Conservation (phyloP, 345 rosid genomes). For the Pistacia vera region DNA sequence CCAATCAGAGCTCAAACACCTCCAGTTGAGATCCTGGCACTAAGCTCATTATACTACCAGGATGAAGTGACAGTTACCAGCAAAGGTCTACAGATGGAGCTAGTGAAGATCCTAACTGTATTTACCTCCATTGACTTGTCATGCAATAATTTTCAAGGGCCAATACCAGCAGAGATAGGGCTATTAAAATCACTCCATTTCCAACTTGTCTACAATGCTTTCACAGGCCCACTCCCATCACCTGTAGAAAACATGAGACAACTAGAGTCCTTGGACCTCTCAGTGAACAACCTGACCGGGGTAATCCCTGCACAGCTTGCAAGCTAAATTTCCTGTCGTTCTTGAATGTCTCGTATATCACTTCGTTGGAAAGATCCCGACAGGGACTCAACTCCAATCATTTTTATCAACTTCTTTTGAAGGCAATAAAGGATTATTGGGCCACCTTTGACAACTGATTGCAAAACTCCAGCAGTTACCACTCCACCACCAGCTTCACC, state of each 20-base stretch:
- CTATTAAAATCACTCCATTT: conserved; percentile 19
- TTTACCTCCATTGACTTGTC: conserved; percentile 47
- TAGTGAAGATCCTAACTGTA: conserved; percentile 42
- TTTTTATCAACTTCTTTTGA: too few relatives aligned
- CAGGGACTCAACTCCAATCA: conserved; percentile 11
- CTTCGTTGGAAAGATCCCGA: conserved; percentile 28
- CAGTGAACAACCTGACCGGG: conserved; percentile 27
- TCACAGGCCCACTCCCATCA: conserved; percentile 25
- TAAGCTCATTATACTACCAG: conserved; percentile 27
- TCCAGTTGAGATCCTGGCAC: conserved; percentile 17
- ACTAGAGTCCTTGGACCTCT: conserved; percentile 13
- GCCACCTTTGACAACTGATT: not conserved
- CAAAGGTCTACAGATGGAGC: conserved; percentile 46
- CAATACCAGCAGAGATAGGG: conserved; percentile 28
- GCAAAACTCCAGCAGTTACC: not conserved
- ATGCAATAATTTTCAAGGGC: conserved; percentile 30
- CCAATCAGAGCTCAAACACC: conserved; percentile 9
- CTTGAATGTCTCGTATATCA: conserved; percentile 1
- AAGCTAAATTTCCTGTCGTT: conserved; percentile 30
- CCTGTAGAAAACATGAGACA: conserved; percentile 22
- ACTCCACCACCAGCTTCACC: not conserved
- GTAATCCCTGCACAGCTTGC: conserved; percentile 29
- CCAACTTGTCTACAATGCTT: not conserved
- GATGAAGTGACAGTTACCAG: conserved; percentile 41
- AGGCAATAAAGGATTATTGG: conserved; percentile 21